These are phyloP conservation scores for Kernera saxatilis DNA, from an alignment of 345 rosid species.

Conservation along the genomic window DNA sequence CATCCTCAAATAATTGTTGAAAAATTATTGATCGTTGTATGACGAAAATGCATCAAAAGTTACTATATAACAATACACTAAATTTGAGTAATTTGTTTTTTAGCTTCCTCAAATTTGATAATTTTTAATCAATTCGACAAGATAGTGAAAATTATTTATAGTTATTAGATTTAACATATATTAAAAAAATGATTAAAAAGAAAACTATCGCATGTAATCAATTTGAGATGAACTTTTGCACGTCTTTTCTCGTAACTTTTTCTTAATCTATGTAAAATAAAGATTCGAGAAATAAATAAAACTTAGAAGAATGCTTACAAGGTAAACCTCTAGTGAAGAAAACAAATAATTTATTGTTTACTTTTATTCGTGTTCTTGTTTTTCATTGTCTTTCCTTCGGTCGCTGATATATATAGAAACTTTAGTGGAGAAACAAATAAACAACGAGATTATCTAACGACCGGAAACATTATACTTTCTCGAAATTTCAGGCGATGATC, in stretches of 20 bases:
- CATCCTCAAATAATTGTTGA: not conserved
- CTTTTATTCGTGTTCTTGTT: not conserved
- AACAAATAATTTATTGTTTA: not conserved
- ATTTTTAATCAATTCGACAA: not conserved
- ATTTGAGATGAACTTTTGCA: not conserved
- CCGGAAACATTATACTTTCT: not conserved
- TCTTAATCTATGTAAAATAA: not conserved
- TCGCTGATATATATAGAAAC: not conserved
- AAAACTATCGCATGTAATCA: not conserved
- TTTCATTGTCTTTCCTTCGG: not conserved
- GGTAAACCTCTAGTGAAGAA: not conserved
- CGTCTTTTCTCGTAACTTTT: not conserved
- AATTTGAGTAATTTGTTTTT: not conserved
- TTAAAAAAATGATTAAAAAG: not conserved
- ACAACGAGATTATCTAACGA: not conserved
- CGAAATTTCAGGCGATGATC: conserved; percentile 6
- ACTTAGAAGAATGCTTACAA: not conserved
- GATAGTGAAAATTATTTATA: not conserved
- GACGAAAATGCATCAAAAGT: not conserved
- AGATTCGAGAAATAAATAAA: not conserved
- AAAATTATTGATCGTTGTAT: not conserved
- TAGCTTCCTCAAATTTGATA: not conserved
- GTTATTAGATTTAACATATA: not conserved
- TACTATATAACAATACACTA: not conserved
- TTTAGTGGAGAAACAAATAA: not conserved